Evolutionary conservation across 768 basidiomycete species (phyloP).

Genomic region (Mycena albidolilacea): DNA sequence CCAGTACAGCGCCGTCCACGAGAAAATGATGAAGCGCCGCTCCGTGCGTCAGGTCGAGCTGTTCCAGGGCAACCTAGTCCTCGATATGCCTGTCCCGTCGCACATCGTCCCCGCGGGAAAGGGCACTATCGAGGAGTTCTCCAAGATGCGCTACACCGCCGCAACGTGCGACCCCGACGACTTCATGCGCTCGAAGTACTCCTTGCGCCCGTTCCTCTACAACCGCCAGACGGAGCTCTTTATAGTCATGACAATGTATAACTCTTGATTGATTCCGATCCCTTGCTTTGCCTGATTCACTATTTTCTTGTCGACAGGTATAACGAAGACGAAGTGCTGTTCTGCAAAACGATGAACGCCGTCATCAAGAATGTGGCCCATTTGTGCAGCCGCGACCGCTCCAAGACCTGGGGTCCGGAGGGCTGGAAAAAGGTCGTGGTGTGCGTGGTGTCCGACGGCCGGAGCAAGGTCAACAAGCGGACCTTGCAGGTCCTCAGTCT

Average conservation of each 20-base stretch:
- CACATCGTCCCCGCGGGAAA: constrained; percentile 82
- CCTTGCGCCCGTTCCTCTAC: constrained; percentile 83
- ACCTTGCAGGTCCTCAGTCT: constrained; percentile 91
- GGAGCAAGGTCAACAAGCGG: constrained; percentile 89
- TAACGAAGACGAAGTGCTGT: constrained; percentile 90
- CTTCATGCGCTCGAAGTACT: constrained; percentile 84
- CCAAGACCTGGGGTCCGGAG: constrained; percentile 89
- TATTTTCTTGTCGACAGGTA: too few relatives aligned
- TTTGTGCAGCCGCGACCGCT: constrained; percentile 77
- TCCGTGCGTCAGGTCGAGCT: constrained; percentile 86
- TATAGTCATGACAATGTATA: constrained; percentile 96
- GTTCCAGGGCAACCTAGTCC: constrained; percentile 85
- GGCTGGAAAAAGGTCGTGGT: constrained; percentile 95
- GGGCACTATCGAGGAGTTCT: constrained; percentile 77
- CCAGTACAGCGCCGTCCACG: constrained; percentile 78
- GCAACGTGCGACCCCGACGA: constrained; percentile 93
- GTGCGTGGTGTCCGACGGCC: constrained; percentile 89
- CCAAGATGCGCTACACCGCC: constrained; percentile 90
- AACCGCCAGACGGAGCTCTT: constrained; percentile 91
- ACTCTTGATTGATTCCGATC: too few relatives aligned
- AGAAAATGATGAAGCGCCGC: constrained; percentile 87
- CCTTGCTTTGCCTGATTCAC: too few relatives aligned
- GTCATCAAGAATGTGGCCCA: constrained; percentile 92
- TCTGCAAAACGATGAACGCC: constrained; percentile 87
- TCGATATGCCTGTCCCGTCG: constrained; percentile 86